Evolutionary conservation across 2,329 filamentous ascomycete species (phyloP).

Genomic region (Orbilia oligospora): DNA sequence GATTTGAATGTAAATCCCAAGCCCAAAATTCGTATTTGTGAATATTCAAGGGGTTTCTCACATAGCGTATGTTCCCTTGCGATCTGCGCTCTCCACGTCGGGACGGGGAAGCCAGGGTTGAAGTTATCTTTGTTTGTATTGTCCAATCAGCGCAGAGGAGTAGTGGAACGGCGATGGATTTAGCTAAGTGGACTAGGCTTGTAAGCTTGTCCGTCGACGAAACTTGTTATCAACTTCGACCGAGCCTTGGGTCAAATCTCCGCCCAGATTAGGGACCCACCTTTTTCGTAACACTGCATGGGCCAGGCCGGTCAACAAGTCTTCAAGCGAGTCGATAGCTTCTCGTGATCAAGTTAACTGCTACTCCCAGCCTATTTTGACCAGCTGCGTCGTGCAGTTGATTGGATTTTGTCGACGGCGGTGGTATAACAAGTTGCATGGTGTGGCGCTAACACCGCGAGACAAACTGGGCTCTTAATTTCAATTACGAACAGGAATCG

Average conservation of each 20-base stretch:
- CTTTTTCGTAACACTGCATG: constrained; percentile 35
- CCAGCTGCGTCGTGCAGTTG: constrained; percentile 39
- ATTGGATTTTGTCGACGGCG: constrained; percentile 33
- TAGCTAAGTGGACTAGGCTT: neutral
- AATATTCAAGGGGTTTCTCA: constrained; percentile 27
- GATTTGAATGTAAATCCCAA: constrained; percentile 24
- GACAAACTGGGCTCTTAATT: constrained; percentile 12
- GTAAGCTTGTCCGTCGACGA: constrained; percentile 10
- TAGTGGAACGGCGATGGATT: constrained; percentile 43
- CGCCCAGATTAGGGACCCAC: constrained; percentile 53
- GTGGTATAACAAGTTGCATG: constrained; percentile 8
- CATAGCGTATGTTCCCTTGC: constrained; percentile 18
- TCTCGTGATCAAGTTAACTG: constrained; percentile 37
- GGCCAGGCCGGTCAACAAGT: constrained; percentile 13
- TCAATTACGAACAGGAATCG: constrained; percentile 11
- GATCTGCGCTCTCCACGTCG: constrained; percentile 50
- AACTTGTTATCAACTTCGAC: constrained; percentile 21
- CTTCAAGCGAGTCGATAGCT: constrained; percentile 32
- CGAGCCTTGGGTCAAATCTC: constrained; percentile 54
- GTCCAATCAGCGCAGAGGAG: constrained; percentile 46
- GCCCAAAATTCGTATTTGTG: too few species aligned
- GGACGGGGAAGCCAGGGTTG: constrained; percentile 37
- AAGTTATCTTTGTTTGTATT: constrained; percentile 34
- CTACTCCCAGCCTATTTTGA: constrained; percentile 40
- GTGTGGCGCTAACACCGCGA: constrained; percentile 33